Evolutionary conservation across 257 asterid species (phyloP), one percentile per base, ranked within the genome.

Genomic region (Voacanga thouarsii): DNA sequence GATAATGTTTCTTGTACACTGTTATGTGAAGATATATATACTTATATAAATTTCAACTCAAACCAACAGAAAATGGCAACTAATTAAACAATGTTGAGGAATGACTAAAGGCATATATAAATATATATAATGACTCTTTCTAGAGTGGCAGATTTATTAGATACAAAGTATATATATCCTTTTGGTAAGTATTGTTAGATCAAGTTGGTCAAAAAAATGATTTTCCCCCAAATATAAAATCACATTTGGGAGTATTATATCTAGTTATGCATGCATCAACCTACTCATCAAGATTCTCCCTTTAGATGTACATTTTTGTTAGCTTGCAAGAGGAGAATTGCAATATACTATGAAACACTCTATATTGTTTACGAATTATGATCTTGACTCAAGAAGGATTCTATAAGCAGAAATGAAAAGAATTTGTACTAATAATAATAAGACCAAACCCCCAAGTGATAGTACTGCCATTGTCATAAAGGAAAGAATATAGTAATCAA

Each of bases 1-100:
- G 96, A 65, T 92, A 84, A 78, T 92, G 92, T 67, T 92, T 92
- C 87, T 90, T 92, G 92, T 92, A 92, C 87, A 84, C 97, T 91
- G 80, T 59, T 68, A 60, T 59, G 7, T 65, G 0, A 68, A 55
- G 21, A 66, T n/a, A 2, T 53, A n/a, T n/a, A n/a, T 53, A 53
- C 59, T 57, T 57, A 37, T 57, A 37, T 64, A 64, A 66, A 33
- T 66, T 65, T 43, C 24, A 69, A 19, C 10, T n/a, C 49, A 3
- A 69, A 16, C 5, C 21, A 2, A 50, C 49, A 14, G 23, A 7
- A 72, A 4, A 72, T 15, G 4, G 59, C 23, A 49, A 28, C 47
- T 4, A 30, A 51, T 7, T 7, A 57, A n/a, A 21, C 65, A 21
- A 57, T 57, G 65, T 57, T 57, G 12, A 57, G 18, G 14, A 57